These are phyloP conservation scores for Kazachstania taianensis DNA, from an alignment of 805 yeast species.

Conservation along the genomic window DNA sequence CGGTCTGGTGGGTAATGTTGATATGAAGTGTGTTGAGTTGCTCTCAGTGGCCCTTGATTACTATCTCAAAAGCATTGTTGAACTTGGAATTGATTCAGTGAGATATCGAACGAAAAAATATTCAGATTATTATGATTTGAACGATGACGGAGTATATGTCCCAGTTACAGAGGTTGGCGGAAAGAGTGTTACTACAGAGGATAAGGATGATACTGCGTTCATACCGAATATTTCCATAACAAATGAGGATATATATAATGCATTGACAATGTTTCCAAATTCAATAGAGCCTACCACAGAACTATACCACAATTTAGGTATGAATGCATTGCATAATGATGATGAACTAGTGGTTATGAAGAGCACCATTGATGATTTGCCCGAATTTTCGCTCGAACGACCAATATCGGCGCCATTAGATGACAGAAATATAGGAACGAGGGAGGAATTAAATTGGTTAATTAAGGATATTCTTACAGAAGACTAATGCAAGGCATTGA, in stretches of 20 bases:
- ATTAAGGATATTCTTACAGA: slow-evolving; percentile 52
- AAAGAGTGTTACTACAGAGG: slow-evolving; percentile 3
- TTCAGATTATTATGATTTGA: slow-evolving; percentile 28
- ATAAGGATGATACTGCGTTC: slow-evolving; percentile 9
- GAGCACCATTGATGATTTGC: slow-evolving; percentile 29
- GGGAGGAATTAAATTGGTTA: slow-evolving; percentile 63
- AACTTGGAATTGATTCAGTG: slow-evolving; percentile 63
- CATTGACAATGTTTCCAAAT: slow-evolving; percentile 56
- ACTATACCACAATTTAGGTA: slow-evolving; percentile 41
- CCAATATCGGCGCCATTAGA: slow-evolving; percentile 27
- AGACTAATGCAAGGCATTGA: slow-evolving; percentile 11
- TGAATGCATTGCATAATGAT: slow-evolving; percentile 47
- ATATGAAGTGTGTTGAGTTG: slow-evolving; percentile 67
- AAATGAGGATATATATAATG: slow-evolving; percentile 56
- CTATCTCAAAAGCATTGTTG: slow-evolving; percentile 65
- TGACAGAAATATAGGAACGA: slow-evolving; percentile 41
- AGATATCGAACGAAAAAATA: slow-evolving; percentile 46
- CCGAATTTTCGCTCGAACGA: slow-evolving; percentile 23
- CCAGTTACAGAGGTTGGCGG: slow-evolving; percentile 15
- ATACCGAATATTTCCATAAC: slow-evolving; percentile 32
- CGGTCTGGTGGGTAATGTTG: slow-evolving; percentile 77
- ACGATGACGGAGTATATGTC: slow-evolving; percentile 24
- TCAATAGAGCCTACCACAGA: slow-evolving; percentile 51
- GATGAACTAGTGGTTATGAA: slow-evolving; percentile 30
- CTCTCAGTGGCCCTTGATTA: slow-evolving; percentile 71